Evolutionary conservation across 208 protist genomes (phyloP).

Genomic region (Leptomonas pyrrhocoris): DNA sequence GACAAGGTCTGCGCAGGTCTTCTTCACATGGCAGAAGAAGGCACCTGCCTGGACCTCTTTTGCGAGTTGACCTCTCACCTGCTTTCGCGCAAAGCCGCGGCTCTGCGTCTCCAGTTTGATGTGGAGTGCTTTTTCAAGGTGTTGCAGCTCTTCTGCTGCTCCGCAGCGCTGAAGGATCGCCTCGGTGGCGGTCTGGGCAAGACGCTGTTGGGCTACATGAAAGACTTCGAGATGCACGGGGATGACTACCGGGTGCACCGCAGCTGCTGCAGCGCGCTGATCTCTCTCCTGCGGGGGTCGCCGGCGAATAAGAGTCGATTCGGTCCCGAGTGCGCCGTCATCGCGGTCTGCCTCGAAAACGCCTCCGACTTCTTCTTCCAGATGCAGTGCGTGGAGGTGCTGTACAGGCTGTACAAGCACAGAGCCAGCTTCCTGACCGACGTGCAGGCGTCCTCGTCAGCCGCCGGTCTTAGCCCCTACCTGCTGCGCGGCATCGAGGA

Average conservation of each 20-base stretch:
- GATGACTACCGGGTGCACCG: slow-evolving; percentile 80
- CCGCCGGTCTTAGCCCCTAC: slow-evolving; percentile 38
- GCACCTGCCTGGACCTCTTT: slow-evolving; percentile 50
- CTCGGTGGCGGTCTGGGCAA: slow-evolving; percentile 44
- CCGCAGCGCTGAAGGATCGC: slow-evolving; percentile 54
- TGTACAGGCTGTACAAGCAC: slow-evolving; percentile 81
- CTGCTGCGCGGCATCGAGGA: slow-evolving; percentile 63
- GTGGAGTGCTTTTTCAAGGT: slow-evolving; percentile 71
- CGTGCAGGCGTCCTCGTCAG: not conserved
- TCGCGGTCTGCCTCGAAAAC: slow-evolving; percentile 52
- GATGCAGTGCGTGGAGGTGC: slow-evolving; percentile 88
- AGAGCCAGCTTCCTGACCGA: slow-evolving; percentile 50
- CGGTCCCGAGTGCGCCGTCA: slow-evolving; percentile 44
- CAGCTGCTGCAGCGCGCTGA: slow-evolving; percentile 74
- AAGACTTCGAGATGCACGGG: slow-evolving; percentile 41
- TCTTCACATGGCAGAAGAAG: slow-evolving; percentile 42
- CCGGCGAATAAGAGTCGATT: slow-evolving; percentile 79
- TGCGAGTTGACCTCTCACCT: slow-evolving; percentile 44
- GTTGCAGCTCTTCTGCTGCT: slow-evolving; percentile 58
- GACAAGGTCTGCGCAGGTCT: slow-evolving; percentile 40
- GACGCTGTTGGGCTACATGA: slow-evolving; percentile 63
- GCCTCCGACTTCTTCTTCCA: slow-evolving; percentile 86
- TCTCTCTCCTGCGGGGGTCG: slow-evolving; percentile 78
- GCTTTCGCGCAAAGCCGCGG: slow-evolving; percentile 35
- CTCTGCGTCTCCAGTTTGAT: slow-evolving; percentile 54